Evolutionary conservation across 805 yeast genomes (phyloP).

Genomic region (Dipodascus albidus): DNA sequence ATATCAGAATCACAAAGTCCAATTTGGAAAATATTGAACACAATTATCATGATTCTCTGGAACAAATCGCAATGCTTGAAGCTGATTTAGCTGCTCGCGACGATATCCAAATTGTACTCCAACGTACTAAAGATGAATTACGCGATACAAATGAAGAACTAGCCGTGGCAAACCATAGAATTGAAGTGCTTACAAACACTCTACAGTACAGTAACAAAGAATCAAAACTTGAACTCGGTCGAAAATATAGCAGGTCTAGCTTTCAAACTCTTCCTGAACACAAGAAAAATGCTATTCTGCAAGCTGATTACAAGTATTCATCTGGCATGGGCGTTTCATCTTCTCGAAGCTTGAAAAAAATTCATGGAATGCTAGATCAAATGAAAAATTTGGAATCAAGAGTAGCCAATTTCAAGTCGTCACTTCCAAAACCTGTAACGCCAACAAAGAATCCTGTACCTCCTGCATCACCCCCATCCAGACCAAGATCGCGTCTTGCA

Average conservation of each 20-base stretch:
- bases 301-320: background rate
- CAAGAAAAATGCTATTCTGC: background rate
- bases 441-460: constrained; percentile 1
- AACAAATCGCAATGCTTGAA: constrained; percentile 30
- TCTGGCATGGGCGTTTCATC: constrained; percentile 10
- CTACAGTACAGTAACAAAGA: background rate
- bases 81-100: constrained; percentile 24
- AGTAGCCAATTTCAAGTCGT: constrained; percentile 20
- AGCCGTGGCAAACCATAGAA: constrained; percentile 8
- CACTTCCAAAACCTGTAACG: constrained; percentile 14
- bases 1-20: constrained; percentile 18
- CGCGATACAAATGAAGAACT: constrained; percentile 26
- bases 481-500: background rate
- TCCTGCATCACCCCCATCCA: background rate
- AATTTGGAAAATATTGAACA: constrained; percentile 27
- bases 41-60: constrained; percentile 28
- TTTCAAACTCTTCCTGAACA: background rate
- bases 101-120: constrained; percentile 18
- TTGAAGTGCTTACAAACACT: constrained; percentile 3
- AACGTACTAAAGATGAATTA: constrained; percentile 24
- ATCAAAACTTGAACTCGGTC: background rate
- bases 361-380: constrained; percentile 23
- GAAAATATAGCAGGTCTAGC: background rate
- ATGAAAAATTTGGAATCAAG: constrained; percentile 18
- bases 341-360: constrained; percentile 18